Conservation (phyloP, 768 basidiomycete genomes). For the Cubamyces sp. region DNA sequence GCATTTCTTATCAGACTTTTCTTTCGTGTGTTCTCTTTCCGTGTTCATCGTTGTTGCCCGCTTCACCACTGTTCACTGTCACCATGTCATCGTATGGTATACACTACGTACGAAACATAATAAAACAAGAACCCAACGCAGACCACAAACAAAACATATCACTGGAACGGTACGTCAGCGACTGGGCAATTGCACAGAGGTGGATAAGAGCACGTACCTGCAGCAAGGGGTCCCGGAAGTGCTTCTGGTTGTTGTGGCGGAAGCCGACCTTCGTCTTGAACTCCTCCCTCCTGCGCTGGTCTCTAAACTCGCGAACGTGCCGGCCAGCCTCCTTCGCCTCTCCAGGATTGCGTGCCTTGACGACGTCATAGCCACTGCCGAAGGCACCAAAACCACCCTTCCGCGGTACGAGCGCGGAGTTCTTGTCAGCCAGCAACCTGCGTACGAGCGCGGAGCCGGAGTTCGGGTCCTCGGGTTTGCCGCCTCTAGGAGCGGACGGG, state of each 20-base stretch:
- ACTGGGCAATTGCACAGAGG: background rate
- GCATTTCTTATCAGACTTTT: constrained; percentile 15
- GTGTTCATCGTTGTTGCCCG: constrained; percentile 3
- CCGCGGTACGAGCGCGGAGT: constrained; percentile 81
- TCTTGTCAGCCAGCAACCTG: constrained; percentile 76
- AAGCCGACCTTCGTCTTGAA: constrained; percentile 86
- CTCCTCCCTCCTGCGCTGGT: constrained; percentile 75
- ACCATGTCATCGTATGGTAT: constrained; percentile 19
- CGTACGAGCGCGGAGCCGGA: constrained; percentile 80
- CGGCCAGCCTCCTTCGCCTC: constrained; percentile 92
- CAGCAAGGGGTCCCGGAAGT: constrained; percentile 75
- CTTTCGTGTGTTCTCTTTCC: constrained; percentile 2
- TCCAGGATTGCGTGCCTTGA: constrained; percentile 92
- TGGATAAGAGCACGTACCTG: constrained; percentile 42
- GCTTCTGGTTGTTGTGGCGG: constrained; percentile 86
- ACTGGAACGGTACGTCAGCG: constrained; percentile 22
- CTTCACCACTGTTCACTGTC: background rate
- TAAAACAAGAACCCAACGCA: constrained; percentile 10
- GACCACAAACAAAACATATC: constrained; percentile 1
- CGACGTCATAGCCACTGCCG: constrained; percentile 78
- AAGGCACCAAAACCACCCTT: constrained; percentile 88
- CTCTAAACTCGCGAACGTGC: constrained; percentile 82
- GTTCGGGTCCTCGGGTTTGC: constrained; percentile 61
- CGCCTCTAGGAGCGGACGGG: constrained; percentile 44
- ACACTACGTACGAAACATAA: constrained; percentile 25